These are phyloP conservation scores for Phytophthora constricta DNA, from an alignment of 352 stramenopile species.

Conservation along the genomic window DNA sequence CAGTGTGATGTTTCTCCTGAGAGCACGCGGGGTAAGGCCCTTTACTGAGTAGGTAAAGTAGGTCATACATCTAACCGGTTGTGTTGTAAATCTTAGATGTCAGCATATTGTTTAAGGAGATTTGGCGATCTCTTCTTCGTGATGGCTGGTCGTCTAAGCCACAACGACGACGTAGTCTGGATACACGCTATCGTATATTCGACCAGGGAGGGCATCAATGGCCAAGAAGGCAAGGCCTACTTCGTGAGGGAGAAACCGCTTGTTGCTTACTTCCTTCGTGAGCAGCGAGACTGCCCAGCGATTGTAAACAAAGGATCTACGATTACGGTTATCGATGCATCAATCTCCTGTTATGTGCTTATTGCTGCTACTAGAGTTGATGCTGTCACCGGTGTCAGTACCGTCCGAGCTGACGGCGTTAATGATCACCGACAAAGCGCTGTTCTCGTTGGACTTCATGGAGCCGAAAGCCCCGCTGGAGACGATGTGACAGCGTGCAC, in stretches of 20 bases:
- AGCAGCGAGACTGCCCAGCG: slow-evolving; percentile 1
- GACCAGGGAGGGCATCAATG: background rate
- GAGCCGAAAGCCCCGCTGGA: background rate
- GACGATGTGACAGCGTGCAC: background rate
- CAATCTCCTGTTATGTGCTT: too few relatives aligned
- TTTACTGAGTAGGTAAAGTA: background rate
- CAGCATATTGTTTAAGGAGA: slow-evolving; percentile 5
- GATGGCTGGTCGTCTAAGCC: slow-evolving; percentile 6
- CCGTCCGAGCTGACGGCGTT: too few relatives aligned
- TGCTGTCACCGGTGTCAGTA: background rate
- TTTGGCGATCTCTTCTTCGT: slow-evolving; percentile 8
- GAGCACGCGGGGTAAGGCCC: background rate
- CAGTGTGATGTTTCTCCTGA: background rate
- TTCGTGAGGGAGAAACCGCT: background rate
- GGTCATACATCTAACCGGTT: background rate
- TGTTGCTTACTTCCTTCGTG: background rate
- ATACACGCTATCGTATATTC: background rate
- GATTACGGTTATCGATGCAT: background rate
- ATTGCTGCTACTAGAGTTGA: too few relatives aligned
- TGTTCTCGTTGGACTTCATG: too few relatives aligned
- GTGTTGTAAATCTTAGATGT: background rate
- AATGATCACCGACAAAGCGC: too few relatives aligned
- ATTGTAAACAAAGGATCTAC: background rate
- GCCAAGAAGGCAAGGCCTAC: background rate
- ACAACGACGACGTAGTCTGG: background rate